phyloP scores from a whole-genome alignment of 495 filamentous ascomycete genomes.

The Penicillium salamii region DNA sequence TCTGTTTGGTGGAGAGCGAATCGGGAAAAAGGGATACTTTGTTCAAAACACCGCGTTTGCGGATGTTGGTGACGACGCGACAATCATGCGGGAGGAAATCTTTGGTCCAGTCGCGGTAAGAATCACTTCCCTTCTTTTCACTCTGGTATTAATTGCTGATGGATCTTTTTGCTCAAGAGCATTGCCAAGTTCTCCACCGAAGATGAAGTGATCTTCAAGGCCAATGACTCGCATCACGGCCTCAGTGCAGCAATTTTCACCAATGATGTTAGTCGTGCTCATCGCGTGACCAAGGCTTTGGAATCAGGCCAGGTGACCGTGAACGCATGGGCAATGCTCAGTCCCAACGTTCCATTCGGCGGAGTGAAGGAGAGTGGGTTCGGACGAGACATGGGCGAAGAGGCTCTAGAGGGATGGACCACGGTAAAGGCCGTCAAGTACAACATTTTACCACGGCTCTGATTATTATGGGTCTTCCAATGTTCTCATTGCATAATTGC shows the following conservation, averaged over 20 bases:
- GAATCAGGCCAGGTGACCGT: slow-evolving; percentile 60
- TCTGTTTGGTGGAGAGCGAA: slow-evolving; percentile 61
- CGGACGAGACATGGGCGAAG: slow-evolving; percentile 44
- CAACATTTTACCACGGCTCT: slow-evolving; percentile 20
- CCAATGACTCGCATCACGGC: slow-evolving; percentile 84
- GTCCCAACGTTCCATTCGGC: slow-evolving; percentile 43
- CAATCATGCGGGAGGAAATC: slow-evolving; percentile 48
- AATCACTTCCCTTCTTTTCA: background rate
- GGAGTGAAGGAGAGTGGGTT: slow-evolving; percentile 56
- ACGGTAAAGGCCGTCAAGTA: slow-evolving; percentile 25
- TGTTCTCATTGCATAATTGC: too few species aligned
- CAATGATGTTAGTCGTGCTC: slow-evolving; percentile 68
- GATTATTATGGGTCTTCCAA: background rate
- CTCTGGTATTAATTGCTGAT: too few species aligned
- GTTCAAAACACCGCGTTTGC: slow-evolving; percentile 49
- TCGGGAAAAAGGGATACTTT: slow-evolving; percentile 42
- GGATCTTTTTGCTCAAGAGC: too few species aligned
- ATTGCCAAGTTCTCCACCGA: slow-evolving; percentile 67
- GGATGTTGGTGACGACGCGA: slow-evolving; percentile 34
- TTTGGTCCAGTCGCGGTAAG: slow-evolving; percentile 48
- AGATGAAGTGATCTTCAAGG: slow-evolving; percentile 74
- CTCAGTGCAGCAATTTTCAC: slow-evolving; percentile 83
- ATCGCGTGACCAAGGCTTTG: slow-evolving; percentile 72
- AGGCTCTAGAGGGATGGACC: slow-evolving; percentile 28
- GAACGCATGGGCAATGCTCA: slow-evolving; percentile 22